phyloP scores from a whole-genome alignment of 2,329 filamentous ascomycete genomes.

The Boeremia lycopersici region DNA sequence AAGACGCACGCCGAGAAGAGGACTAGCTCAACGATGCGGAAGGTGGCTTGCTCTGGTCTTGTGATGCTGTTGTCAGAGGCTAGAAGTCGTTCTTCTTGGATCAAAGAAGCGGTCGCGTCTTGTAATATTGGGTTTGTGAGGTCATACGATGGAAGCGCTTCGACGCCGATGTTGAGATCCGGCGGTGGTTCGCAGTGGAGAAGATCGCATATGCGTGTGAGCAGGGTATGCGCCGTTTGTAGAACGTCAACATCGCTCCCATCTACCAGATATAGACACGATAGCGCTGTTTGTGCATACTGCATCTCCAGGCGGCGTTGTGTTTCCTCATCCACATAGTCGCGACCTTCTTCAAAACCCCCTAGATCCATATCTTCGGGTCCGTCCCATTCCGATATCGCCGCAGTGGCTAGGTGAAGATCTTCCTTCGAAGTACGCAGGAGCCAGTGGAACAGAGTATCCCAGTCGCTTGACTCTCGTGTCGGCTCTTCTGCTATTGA shows the following conservation, averaged over 20 bases:
- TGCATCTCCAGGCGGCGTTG: conserved; percentile 65
- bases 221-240: conserved; percentile 64
- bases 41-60: conserved; percentile 60
- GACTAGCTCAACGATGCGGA: conserved; percentile 66
- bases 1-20: conserved; percentile 58
- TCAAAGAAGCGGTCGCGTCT: conserved; percentile 37
- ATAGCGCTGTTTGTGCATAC: conserved; percentile 72
- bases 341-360: conserved; percentile 57
- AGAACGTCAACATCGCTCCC: conserved; percentile 65
- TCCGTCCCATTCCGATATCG: conserved; percentile 74
- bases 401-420: conserved; percentile 67
- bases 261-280: conserved; percentile 70
- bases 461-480: conserved; percentile 62
- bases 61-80: conserved; percentile 69
- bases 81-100: conserved; percentile 58
- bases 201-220: conserved; percentile 64
- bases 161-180: conserved; percentile 50
- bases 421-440: conserved; percentile 62
- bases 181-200: conserved; percentile 65
- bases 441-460: conserved; percentile 72
- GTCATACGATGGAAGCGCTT: conserved; percentile 52
- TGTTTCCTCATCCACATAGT: conserved; percentile 65
- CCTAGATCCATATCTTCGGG: conserved; percentile 73
- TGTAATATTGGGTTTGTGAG: conserved; percentile 42
- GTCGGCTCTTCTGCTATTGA: conserved; percentile 45